These are phyloP conservation scores for Rhizopogon vesiculosus DNA, from an alignment of 768 basidiomycete genomes.

Conservation along the genomic window DNA sequence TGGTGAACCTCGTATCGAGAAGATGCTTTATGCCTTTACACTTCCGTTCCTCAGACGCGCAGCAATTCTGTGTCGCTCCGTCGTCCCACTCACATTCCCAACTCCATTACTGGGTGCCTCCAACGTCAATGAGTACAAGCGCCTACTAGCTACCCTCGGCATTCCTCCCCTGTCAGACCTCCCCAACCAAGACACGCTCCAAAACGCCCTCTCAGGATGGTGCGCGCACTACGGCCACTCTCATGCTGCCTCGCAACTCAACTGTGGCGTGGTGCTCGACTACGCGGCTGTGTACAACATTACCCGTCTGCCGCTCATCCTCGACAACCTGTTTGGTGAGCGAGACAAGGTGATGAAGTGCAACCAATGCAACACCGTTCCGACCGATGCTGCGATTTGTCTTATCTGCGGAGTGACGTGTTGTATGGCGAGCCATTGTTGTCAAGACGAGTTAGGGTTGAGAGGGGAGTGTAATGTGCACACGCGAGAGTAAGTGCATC, in stretches of 20 bases:
- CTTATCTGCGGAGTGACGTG: constrained; percentile 83
- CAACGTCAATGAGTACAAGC: constrained; percentile 68
- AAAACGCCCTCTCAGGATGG: constrained; percentile 87
- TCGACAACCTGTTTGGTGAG: constrained; percentile 80
- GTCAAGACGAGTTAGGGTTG: constrained; percentile 45
- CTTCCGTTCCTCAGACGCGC: constrained; percentile 89
- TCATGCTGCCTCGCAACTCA: constrained; percentile 72
- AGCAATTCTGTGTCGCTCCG: constrained; percentile 76
- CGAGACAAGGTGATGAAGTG: constrained; percentile 74
- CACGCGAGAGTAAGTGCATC: constrained; percentile 75
- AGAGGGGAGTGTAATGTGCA: constrained; percentile 96
- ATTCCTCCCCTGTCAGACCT: constrained; percentile 79
- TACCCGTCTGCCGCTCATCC: constrained; percentile 70
- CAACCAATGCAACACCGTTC: constrained; percentile 69
- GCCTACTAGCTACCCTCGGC: constrained; percentile 68
- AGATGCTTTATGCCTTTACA: constrained; percentile 81
- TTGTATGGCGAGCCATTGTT: constrained; percentile 93
- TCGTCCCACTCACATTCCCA: constrained; percentile 61
- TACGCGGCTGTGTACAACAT: constrained; percentile 82
- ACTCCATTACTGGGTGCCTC: constrained; percentile 36
- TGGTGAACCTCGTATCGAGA: constrained; percentile 81
- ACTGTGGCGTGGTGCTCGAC: constrained; percentile 77
- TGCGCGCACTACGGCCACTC: constrained; percentile 84
- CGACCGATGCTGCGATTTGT: constrained; percentile 86
- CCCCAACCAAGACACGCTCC: constrained; percentile 80